Conservation (phyloP, 495 filamentous ascomycete species). For the Hyaloscypha finlandica region DNA sequence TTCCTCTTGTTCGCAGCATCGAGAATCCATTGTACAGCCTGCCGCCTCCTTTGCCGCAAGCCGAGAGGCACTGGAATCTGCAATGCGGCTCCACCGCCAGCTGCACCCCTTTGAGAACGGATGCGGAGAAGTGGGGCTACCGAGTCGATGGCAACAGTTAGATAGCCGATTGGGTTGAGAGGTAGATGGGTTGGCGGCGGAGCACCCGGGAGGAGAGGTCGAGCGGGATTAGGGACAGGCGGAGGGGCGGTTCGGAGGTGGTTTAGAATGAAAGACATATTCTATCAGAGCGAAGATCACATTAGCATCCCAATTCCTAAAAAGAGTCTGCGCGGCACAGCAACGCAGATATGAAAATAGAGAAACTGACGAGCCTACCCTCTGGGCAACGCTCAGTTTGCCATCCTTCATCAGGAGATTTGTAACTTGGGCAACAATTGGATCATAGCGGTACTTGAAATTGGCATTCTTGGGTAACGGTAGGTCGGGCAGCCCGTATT, state of each 20-base stretch:
- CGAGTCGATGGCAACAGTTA: conserved; percentile 90
- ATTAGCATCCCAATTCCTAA: background rate
- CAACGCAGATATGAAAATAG: conserved; percentile 23
- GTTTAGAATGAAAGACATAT: conserved; percentile 83
- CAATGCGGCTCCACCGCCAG: conserved; percentile 81
- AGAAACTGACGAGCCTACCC: conserved; percentile 54
- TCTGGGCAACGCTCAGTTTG: conserved; percentile 78
- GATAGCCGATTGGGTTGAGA: conserved; percentile 74
- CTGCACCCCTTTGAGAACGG: conserved; percentile 70
- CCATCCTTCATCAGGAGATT: conserved; percentile 89
- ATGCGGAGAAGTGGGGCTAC: conserved; percentile 89
- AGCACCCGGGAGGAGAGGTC: conserved; percentile 70
- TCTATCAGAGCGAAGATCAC: conserved; percentile 45
- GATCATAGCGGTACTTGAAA: conserved; percentile 77
- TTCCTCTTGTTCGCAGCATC: conserved; percentile 73
- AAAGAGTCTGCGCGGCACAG: conserved; percentile 11
- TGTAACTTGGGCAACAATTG: conserved; percentile 80
- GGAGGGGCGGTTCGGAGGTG: conserved; percentile 82
- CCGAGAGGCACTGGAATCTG: conserved; percentile 79
- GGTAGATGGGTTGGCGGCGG: conserved; percentile 75
- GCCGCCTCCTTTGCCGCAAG: conserved; percentile 71
- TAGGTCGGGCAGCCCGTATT: conserved; percentile 70
- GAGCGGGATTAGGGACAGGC: conserved; percentile 65
- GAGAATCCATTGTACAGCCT: conserved; percentile 85
- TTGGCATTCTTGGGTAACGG: conserved; percentile 61